These are phyloP conservation scores for Hippophae tibetana DNA, from an alignment of 306 rosid species.

Conservation along the genomic window DNA sequence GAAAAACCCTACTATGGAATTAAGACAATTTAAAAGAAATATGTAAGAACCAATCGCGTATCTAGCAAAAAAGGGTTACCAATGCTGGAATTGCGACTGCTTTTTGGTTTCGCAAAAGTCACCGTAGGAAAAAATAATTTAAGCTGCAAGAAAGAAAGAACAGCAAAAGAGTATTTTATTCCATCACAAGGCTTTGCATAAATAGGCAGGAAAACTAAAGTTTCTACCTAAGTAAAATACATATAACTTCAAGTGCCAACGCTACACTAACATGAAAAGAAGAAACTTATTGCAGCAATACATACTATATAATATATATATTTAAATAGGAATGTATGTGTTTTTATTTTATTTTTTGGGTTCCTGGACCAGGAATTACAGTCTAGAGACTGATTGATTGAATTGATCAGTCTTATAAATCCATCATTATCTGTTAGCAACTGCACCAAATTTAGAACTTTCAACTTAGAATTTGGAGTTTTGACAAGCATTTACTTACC, in stretches of 20 bases:
- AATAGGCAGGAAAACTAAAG: neutral
- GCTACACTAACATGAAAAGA: too few relatives aligned
- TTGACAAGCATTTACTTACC: slow-evolving; percentile 40
- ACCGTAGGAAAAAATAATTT: slow-evolving; percentile 84
- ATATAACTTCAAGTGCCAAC: too few relatives aligned
- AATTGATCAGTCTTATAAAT: too few relatives aligned
- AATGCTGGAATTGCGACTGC: slow-evolving; percentile 89
- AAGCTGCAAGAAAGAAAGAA: slow-evolving; percentile 47
- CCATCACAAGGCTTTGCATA: neutral
- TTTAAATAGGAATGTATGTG: too few relatives aligned
- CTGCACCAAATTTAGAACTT: neutral
- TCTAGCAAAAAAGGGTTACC: slow-evolving; percentile 38
- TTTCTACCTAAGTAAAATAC: neutral
- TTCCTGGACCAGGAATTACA: too few relatives aligned
- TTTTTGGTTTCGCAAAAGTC: slow-evolving; percentile 88
- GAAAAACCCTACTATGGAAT: neutral
- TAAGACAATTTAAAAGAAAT: slow-evolving; percentile 7
- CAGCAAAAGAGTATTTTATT: neutral
- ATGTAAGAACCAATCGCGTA: slow-evolving; percentile 9
- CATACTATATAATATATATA: too few relatives aligned
- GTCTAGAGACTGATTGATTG: too few relatives aligned
- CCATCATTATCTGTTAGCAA: neutral
- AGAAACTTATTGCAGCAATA: too few relatives aligned
- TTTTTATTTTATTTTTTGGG: too few relatives aligned
- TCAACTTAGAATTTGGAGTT: slow-evolving; percentile 5